phyloP scores from a whole-genome alignment of 306 rosid species.

The Potentilla sterilis region DNA sequence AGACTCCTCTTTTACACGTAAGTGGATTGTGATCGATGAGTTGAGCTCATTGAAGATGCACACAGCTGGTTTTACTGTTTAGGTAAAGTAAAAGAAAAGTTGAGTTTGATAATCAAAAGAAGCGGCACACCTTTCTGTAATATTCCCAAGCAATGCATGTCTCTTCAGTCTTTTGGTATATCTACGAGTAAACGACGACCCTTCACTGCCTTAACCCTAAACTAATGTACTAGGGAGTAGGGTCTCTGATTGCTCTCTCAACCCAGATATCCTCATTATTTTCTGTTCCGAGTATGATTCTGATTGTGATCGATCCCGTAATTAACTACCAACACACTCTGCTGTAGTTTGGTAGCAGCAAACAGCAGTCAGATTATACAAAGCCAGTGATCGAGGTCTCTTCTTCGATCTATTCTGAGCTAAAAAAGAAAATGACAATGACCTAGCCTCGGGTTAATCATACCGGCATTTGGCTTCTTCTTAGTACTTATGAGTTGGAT shows the following conservation, averaged over 20 bases:
- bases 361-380: neutral
- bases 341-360: neutral
- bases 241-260: neutral
- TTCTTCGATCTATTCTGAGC: neutral
- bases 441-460: neutral
- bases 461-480: neutral
- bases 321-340: neutral
- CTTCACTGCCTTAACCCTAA: neutral
- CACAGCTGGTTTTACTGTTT: constrained; percentile 8
- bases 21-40: constrained; percentile 9
- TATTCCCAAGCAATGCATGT: neutral
- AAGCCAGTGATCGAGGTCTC: neutral
- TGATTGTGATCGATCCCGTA: neutral
- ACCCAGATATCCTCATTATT: neutral
- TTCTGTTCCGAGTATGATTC: neutral
- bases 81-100: neutral
- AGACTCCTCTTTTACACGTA: neutral
- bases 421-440: neutral
- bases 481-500: neutral
- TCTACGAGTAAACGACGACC: neutral
- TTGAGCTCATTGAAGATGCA: neutral
- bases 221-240: neutral
- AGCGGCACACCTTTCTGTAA: neutral
- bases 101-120: neutral
- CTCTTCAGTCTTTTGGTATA: neutral